phyloP scores from a whole-genome alignment of 805 yeast genomes.

The Metschnikowia hibisci region DNA sequence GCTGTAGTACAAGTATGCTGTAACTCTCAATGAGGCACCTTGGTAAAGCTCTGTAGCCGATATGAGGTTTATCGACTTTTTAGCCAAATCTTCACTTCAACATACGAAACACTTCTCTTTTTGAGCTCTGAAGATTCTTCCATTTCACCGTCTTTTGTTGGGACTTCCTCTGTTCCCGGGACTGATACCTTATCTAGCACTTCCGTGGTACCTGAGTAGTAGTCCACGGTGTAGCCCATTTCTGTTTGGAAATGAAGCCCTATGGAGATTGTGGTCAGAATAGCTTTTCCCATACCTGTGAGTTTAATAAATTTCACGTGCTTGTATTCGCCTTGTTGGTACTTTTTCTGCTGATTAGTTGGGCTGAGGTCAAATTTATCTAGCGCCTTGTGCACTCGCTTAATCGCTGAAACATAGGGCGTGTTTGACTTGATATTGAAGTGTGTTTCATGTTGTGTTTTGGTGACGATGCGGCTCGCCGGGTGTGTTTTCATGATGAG shows the following conservation, averaged over 20 bases:
- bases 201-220: slow-evolving; percentile 59
- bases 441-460: slow-evolving; percentile 31
- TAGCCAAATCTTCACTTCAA: slow-evolving; percentile 44
- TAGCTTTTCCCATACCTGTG: slow-evolving; percentile 70
- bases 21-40: too few species aligned
- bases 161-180: slow-evolving; percentile 9
- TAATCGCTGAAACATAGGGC: slow-evolving; percentile 70
- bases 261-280: slow-evolving; percentile 58
- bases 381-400: slow-evolving; percentile 55
- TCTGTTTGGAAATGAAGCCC: slow-evolving; percentile 57
- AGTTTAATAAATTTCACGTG: slow-evolving; percentile 48
- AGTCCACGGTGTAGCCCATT: slow-evolving; percentile 49
- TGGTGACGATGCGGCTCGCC: background rate
- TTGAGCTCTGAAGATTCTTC: slow-evolving; percentile 34
- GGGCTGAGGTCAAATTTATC: slow-evolving; percentile 34
- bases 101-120: slow-evolving; percentile 45
- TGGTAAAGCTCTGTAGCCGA: too few species aligned
- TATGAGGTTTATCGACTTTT: slow-evolving; percentile 12
- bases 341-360: slow-evolving; percentile 19
- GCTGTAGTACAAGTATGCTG: too few species aligned
- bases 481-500: slow-evolving; percentile 1
- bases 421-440: slow-evolving; percentile 60
- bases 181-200: slow-evolving; percentile 64
- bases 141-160: slow-evolving; percentile 20
- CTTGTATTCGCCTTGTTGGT: slow-evolving; percentile 33